phyloP scores from a whole-genome alignment of 164 flowering plant species.

The Vitis riparia region DNA sequence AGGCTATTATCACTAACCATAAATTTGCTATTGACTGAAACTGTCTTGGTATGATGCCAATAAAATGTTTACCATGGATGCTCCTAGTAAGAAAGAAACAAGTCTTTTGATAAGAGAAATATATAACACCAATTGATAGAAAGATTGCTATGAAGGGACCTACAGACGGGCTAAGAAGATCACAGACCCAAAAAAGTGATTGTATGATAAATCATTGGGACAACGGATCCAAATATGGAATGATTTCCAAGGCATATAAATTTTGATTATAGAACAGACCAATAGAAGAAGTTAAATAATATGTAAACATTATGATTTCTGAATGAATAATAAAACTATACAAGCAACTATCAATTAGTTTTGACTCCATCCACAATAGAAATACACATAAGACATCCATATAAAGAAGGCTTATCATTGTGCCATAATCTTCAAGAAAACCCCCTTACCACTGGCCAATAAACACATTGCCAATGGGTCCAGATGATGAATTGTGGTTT shows the following conservation, averaged over 20 bases:
- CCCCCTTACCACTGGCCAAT: constrained; percentile 16
- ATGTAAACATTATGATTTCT: no score
- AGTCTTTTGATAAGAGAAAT: neutral
- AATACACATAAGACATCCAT: no score
- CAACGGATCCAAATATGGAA: neutral
- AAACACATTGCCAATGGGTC: constrained; percentile 75
- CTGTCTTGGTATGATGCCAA: constrained; percentile 68
- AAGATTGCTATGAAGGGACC: constrained; percentile 14
- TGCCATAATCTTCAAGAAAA: no score
- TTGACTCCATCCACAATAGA: no score
- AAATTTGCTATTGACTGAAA: constrained; percentile 59
- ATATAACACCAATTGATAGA: neutral
- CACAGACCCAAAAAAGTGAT: constrained; percentile 73
- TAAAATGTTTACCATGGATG: constrained; percentile 71
- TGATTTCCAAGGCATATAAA: no score
- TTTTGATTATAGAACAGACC: no score
- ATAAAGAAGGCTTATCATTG: no score
- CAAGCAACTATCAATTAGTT: no score
- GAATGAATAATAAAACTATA: no score
- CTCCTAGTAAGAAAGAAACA: constrained; percentile 44
- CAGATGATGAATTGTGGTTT: constrained; percentile 70
- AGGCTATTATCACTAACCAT: constrained; percentile 37
- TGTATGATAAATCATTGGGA: constrained; percentile 78
- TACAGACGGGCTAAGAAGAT: constrained; percentile 67
- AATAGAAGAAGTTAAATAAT: no score